Percentiles rank a stretch among this genome's conserved stretches.
Evolutionary conservation across 1,139 yeast genomes (phyloP).

Genomic region (Hansenula anomala): DNA sequence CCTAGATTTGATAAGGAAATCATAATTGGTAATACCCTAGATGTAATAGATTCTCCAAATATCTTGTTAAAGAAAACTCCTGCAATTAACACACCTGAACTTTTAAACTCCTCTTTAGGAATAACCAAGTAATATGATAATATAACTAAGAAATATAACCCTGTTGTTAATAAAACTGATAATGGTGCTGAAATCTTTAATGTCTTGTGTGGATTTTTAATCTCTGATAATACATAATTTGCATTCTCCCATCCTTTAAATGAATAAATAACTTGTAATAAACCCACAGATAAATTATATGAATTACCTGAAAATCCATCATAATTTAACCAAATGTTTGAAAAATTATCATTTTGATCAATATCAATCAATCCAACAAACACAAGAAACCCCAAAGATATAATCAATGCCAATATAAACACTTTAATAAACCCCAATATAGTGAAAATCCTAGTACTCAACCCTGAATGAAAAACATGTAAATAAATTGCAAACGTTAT

Average conservation of each 20-base stretch:
- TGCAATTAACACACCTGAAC: slow-evolving; percentile 46
- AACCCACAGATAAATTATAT: slow-evolving; percentile 40
- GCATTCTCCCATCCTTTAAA: slow-evolving; percentile 62
- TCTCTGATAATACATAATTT: slow-evolving; percentile 46
- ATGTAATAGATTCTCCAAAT: slow-evolving; percentile 40
- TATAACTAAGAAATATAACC: slow-evolving; percentile 40
- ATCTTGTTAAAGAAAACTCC: slow-evolving; percentile 46
- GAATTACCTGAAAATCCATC: slow-evolving; percentile 21
- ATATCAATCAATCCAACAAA: slow-evolving; percentile 6
- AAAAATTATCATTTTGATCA: slow-evolving; percentile 22
- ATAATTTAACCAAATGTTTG: slow-evolving; percentile 28
- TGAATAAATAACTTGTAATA: slow-evolving; percentile 53
- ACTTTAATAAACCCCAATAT: slow-evolving; percentile 40
- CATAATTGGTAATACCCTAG: slow-evolving; percentile 38
- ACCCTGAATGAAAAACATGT: slow-evolving; percentile 35
- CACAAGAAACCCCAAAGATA: slow-evolving; percentile 29
- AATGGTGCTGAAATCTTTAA: slow-evolving; percentile 45
- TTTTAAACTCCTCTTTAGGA: slow-evolving; percentile 40
- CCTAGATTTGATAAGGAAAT: slow-evolving; percentile 47
- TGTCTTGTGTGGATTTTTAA: slow-evolving; percentile 43
- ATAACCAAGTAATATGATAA: slow-evolving; percentile 42
- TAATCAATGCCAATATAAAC: slow-evolving; percentile 35
- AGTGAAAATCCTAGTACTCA: slow-evolving; percentile 40
- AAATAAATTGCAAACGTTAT: slow-evolving; percentile 37
- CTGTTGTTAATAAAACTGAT: slow-evolving; percentile 39